Evolutionary conservation across 768 basidiomycete genomes (phyloP).

Genomic region (Hygrophoropsis aurantiaca): DNA sequence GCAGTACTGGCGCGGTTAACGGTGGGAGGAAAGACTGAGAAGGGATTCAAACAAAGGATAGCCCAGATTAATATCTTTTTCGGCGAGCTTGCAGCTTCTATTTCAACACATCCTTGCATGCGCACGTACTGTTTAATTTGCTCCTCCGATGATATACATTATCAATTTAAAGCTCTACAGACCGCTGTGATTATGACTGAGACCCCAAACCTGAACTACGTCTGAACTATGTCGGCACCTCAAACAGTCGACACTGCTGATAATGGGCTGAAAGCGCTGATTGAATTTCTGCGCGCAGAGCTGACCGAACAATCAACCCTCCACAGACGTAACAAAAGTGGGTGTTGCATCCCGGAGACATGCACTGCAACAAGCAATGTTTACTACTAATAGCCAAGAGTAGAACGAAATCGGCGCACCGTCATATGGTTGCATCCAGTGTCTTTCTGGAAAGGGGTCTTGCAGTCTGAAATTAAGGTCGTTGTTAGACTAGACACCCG

Average conservation of each 20-base stretch:
- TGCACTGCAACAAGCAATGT: slow-evolving; percentile 37
- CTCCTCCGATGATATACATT: no score
- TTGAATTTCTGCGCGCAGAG: slow-evolving; percentile 29
- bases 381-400: neutral
- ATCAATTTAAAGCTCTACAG: no score
- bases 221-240: slow-evolving; percentile 20
- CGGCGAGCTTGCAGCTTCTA: no score
- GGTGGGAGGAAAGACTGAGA: slow-evolving; percentile 52
- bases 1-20: slow-evolving; percentile 51
- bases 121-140: no score
- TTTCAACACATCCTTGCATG: no score
- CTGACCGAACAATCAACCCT: slow-evolving; percentile 42
- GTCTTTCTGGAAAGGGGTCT: slow-evolving; percentile 49
- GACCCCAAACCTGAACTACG: no score
- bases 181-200: no score
- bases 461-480: slow-evolving; percentile 34
- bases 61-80: no score
- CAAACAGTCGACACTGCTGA: slow-evolving; percentile 33
- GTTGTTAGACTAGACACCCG: neutral
- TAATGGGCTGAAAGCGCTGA: slow-evolving; percentile 33
- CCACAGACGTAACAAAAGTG: slow-evolving; percentile 60
- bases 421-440: slow-evolving; percentile 61
- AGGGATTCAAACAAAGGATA: no score
- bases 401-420: slow-evolving; percentile 31
- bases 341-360: slow-evolving; percentile 57